A percentile compares a stretch with the other conserved stretches of the same genome.
Conservation (phyloP, 2,329 filamentous ascomycete species). For the Hymenoscyphus fructigenus region DNA sequence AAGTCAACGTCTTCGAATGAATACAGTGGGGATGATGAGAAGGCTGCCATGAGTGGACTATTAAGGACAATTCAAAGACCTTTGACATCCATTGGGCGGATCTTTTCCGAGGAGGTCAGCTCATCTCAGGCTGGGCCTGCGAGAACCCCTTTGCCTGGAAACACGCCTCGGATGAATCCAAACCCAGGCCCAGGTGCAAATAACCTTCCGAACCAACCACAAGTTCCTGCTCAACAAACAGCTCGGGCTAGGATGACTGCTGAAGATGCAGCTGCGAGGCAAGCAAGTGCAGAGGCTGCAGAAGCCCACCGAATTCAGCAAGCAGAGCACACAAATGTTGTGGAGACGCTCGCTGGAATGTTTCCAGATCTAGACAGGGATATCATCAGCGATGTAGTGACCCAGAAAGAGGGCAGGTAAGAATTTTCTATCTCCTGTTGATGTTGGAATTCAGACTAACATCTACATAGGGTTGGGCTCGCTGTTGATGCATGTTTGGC, state of each 20-base stretch:
- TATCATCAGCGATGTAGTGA: conserved; percentile 93
- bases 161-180: conserved; percentile 39
- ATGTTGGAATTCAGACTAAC: conserved; percentile 26
- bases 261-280: conserved; percentile 84
- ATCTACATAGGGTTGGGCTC: conserved; percentile 64
- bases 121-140: conserved; percentile 38
- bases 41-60: conserved; percentile 78
- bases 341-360: conserved; percentile 94
- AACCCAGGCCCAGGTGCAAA: conserved; percentile 32
- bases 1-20: conserved; percentile 56
- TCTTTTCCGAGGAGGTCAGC: conserved; percentile 74
- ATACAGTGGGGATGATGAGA: conserved; percentile 62
- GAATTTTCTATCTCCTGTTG: conserved; percentile 38
- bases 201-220: conserved; percentile 25
- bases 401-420: conserved; percentile 90
- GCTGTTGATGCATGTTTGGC: conserved; percentile 86
- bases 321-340: conserved; percentile 84
- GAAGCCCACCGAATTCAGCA: conserved; percentile 81
- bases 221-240: conserved; percentile 19
- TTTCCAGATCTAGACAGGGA: conserved; percentile 94
- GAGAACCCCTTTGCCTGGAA: conserved; percentile 47
- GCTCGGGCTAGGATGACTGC: conserved; percentile 53
- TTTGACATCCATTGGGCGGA: conserved; percentile 86
- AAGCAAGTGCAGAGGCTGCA: conserved; percentile 86
- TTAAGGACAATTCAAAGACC: conserved; percentile 89